Percentiles rank a stretch among this genome's conserved stretches.
These are phyloP conservation scores for Trichoderma harzianum DNA, from an alignment of 2,329 filamentous ascomycete species.

Conservation along the genomic window DNA sequence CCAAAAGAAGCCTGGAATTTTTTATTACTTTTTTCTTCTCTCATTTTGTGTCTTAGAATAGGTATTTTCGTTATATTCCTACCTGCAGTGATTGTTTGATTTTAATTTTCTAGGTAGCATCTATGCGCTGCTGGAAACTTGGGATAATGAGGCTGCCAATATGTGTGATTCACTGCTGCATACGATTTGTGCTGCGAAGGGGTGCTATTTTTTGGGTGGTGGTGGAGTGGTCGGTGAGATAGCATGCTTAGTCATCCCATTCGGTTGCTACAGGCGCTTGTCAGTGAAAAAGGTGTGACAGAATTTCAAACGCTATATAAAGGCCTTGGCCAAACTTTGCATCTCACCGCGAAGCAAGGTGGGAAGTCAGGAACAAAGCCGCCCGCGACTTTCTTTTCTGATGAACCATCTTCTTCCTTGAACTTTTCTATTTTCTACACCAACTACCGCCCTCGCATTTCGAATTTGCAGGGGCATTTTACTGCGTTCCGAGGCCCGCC, in stretches of 20 bases:
- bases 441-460: not conserved
- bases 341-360: not conserved
- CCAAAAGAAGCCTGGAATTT: not conserved
- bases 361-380: not conserved
- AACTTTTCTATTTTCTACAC: not conserved
- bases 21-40: not conserved
- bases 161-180: not conserved
- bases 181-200: not conserved
- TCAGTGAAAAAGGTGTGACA: not conserved
- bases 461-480: not conserved
- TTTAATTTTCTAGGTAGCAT: not conserved
- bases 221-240: not conserved
- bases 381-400: not conserved
- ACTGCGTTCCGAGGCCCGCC: not conserved
- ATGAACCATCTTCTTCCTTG: not conserved
- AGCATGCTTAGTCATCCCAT: not conserved
- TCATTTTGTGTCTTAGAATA: not conserved
- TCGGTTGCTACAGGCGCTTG: not conserved
- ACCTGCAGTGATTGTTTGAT: not conserved
- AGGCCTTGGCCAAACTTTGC: not conserved
- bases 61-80: accelerated
- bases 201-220: not conserved
- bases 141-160: not conserved
- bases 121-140: not conserved
- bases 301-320: constrained; percentile 9